Evolutionary conservation across 208 protist species (phyloP).

Genomic region (Trypanosoma brucei): DNA sequence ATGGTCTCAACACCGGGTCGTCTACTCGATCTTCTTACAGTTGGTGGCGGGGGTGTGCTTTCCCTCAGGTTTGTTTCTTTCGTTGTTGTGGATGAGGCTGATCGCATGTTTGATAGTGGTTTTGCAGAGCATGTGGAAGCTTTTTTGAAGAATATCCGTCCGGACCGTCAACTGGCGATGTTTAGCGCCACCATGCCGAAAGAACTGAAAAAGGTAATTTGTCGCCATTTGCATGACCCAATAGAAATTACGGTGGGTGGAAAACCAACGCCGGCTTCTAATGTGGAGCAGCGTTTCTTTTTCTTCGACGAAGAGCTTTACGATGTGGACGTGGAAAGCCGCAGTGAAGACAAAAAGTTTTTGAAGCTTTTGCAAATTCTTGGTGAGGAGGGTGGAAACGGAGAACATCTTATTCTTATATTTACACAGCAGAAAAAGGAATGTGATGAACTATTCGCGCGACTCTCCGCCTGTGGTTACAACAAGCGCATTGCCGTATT

Average conservation of each 20-base stretch:
- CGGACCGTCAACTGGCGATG: constrained; percentile 85
- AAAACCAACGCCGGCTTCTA: constrained; percentile 70
- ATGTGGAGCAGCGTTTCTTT: constrained; percentile 89
- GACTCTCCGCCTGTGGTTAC: constrained; percentile 75
- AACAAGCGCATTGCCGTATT: constrained; percentile 69
- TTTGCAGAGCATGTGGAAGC: constrained; percentile 91
- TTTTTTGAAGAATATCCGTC: constrained; percentile 86
- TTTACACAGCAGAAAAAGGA: constrained; percentile 90
- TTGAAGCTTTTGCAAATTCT: constrained; percentile 83
- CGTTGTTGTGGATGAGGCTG: constrained; percentile 92
- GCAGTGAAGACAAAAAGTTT: constrained; percentile 60
- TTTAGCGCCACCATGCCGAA: constrained; percentile 92
- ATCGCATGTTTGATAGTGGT: constrained; percentile 93
- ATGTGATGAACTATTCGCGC: constrained; percentile 82
- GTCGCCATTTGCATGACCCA: constrained; percentile 64
- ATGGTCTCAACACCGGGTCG: constrained; percentile 85
- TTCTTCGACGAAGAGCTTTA: constrained; percentile 87
- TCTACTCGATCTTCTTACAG: constrained; percentile 85
- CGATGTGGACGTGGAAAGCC: constrained; percentile 50
- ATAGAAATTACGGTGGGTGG: constrained; percentile 88
- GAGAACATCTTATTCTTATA: constrained; percentile 79
- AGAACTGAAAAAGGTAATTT: constrained; percentile 72
- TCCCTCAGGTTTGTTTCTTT: constrained; percentile 69
- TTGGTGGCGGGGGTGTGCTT: constrained; percentile 64
- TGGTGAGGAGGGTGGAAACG: constrained; percentile 68